Percentiles rank a stretch among this genome's conserved stretches.
Evolutionary conservation across 129 eudicot species (phyloP).

Genomic region (Logfia minima): DNA sequence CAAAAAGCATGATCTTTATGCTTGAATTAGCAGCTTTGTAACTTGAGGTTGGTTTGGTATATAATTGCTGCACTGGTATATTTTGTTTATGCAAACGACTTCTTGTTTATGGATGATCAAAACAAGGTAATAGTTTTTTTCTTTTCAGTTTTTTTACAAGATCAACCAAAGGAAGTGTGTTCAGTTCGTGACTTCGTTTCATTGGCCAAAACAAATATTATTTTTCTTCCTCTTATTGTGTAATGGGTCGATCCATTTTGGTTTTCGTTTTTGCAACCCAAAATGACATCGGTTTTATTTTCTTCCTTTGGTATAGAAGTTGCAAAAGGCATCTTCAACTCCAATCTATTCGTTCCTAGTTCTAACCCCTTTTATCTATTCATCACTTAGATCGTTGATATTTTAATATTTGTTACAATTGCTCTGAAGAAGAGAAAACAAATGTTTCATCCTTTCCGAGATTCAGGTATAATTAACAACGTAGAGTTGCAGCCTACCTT

Average conservation of each 20-base stretch:
- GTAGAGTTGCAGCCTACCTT: no score
- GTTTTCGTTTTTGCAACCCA: no score
- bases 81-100: not conserved
- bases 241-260: no score
- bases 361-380: not conserved
- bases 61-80: slow-evolving; percentile 25
- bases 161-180: no score
- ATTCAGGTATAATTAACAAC: no score
- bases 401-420: no score
- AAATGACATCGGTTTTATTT: no score
- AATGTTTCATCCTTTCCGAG: no score
- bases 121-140: not conserved
- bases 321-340: not conserved
- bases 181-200: not conserved
- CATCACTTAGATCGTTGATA: not conserved
- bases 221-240: not conserved
- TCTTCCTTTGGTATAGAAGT: no score
- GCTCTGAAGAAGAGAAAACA: no score
- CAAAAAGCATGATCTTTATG: slow-evolving; percentile 36
- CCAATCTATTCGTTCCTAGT: not conserved
- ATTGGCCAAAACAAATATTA: not conserved
- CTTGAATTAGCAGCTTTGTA: slow-evolving; percentile 31
- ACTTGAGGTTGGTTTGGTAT: slow-evolving; percentile 32
- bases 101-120: no score
- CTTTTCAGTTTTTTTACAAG: no score